phyloP scores from a whole-genome alignment of 176 grass and related monocot species.

The Hordeum vulgare region DNA sequence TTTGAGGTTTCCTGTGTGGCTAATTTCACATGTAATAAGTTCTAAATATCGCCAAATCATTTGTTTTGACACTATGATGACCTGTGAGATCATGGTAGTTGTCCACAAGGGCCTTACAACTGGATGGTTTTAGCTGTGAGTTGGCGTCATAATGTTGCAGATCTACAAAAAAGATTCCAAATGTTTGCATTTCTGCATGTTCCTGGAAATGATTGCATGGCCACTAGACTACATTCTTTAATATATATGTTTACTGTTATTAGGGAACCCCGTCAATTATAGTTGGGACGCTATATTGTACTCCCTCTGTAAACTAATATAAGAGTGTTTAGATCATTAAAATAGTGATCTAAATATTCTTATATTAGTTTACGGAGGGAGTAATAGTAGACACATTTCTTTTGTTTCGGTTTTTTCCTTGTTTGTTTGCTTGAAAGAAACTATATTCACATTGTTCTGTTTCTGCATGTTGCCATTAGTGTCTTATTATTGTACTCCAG shows the following conservation, averaged over 20 bases:
- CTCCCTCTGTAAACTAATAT: too few species aligned
- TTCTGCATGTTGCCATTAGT: neutral
- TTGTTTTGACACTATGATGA: neutral
- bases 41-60: neutral
- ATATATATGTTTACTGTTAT: neutral
- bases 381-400: neutral
- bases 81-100: neutral
- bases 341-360: too few species aligned
- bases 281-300: neutral
- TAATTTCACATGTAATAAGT: neutral
- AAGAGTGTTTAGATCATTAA: too few species aligned
- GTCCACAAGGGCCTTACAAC: neutral
- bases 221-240: neutral
- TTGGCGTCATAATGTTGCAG: neutral
- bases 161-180: neutral
- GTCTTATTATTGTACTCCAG: slow-evolving; percentile 4
- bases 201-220: neutral
- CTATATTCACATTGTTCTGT: neutral
- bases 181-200: neutral
- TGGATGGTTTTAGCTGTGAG: neutral
- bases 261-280: neutral
- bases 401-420: neutral
- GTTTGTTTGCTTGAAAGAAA: neutral
- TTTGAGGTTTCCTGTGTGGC: neutral
- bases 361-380: too few species aligned